Evolutionary conservation across 1,284 basidiomycete genomes (phyloP), one percentile per base, ranked within the genome.

Genomic region (Inonotus hispidus): DNA sequence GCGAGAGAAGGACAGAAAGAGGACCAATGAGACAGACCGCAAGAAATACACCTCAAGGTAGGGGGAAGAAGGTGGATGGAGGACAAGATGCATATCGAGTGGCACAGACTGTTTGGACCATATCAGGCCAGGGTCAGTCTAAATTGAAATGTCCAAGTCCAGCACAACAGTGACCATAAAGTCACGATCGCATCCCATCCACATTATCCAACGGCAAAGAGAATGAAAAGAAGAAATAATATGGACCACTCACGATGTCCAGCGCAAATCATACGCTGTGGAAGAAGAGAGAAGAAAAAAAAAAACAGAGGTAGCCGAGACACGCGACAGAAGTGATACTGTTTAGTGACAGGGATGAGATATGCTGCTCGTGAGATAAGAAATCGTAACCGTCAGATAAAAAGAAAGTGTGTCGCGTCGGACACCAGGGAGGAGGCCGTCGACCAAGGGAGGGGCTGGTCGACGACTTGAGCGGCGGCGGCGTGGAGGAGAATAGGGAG

Each of bases 391-490:
- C 19, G 41, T 43, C 2, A 43, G 66, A 68, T 68, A 69, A 70
- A 66, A 56, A 68, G 66, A 58, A 66, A 63, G 65, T 54, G 53
- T 62, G 49, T 59, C 69, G 65, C 58, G 58, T 63, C 61, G 61
- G 63, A 60, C 57, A 63, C 66, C 63, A 64, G 64, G 69, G 66
- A 54, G 63, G 69, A 71, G 71, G 47, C 35, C 57, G 50, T 59
- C 64, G 62, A 66, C 69, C n/a, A 16, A 19, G 46, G 23, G 21
- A 25, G 46, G 46, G 21, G 1, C 19, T 49, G 46, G 46, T 23
- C n/a, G 46, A 25, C 7, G 69, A 52, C 70, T 72, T 64, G 63
- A 65, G 61, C 60, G 63, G 69, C 72, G 71, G 70, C 70, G 71
- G 68, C 56, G 69, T 70, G 67, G 64, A 66, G 58, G 66, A 59